A percentile compares a stretch with the other conserved stretches of the same genome.
phyloP scores from a whole-genome alignment of 306 rosid species.

The Elaeagnus macrophylla region DNA sequence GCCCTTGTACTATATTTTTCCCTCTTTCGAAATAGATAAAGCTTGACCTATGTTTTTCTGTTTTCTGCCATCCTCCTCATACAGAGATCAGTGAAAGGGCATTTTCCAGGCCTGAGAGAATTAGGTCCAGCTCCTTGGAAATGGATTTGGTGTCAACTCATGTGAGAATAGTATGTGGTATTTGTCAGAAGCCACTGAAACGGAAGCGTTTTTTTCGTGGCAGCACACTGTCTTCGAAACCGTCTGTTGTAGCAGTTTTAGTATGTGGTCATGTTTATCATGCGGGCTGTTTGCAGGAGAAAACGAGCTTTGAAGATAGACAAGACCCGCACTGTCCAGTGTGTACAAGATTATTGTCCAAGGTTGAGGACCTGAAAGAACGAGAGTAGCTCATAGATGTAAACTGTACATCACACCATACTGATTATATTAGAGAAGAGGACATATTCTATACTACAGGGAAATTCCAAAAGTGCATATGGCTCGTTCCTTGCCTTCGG shows the following conservation, averaged over 20 bases:
- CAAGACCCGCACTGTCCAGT: slow-evolving; percentile 65
- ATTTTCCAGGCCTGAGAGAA: slow-evolving; percentile 56
- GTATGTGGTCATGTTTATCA: slow-evolving; percentile 87
- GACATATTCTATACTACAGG: too few species aligned
- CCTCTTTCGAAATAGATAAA: background rate
- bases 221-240: slow-evolving; percentile 38
- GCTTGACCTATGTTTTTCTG: background rate
- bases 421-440: slow-evolving; percentile 20
- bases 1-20: too few species aligned
- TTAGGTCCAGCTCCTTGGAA: slow-evolving; percentile 38
- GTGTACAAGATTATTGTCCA: slow-evolving; percentile 35
- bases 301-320: slow-evolving; percentile 41
- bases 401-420: slow-evolving; percentile 9
- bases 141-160: slow-evolving; percentile 38
- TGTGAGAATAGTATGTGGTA: slow-evolving; percentile 48
- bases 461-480: too few species aligned
- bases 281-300: slow-evolving; percentile 75
- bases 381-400: slow-evolving; percentile 14
- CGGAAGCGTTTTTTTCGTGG: slow-evolving; percentile 43
- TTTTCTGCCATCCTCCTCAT: background rate
- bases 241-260: slow-evolving; percentile 65
- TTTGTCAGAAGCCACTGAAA: slow-evolving; percentile 60
- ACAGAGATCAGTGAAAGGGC: slow-evolving; percentile 49
- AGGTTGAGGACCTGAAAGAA: slow-evolving; percentile 25
- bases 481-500: too few species aligned